phyloP scores from a whole-genome alignment of 495 filamentous ascomycete species.

The Aspergillus campestris region DNA sequence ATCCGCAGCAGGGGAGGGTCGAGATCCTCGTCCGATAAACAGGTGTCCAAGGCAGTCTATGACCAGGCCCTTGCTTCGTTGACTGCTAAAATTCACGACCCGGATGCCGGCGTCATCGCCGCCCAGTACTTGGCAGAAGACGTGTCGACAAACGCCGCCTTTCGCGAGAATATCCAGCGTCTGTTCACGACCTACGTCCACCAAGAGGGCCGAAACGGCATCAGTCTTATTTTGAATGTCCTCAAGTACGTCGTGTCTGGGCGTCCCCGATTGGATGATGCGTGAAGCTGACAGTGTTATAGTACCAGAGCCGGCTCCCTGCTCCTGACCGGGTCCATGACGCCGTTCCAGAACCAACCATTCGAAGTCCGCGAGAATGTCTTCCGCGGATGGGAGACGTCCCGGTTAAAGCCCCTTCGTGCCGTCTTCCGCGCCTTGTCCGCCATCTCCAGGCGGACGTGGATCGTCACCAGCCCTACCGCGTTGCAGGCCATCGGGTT shows the following conservation, averaged over 20 bases:
- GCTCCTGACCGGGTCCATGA: constrained; percentile 55
- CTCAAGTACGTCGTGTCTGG: constrained; percentile 39
- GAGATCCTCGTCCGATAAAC: constrained; percentile 20
- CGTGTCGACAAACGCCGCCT: constrained; percentile 38
- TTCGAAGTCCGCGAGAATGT: constrained; percentile 51
- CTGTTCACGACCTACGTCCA: constrained; percentile 34
- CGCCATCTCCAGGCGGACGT: constrained; percentile 46
- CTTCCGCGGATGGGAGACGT: constrained; percentile 48
- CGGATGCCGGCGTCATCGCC: constrained; percentile 24
- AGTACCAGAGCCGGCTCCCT: constrained; percentile 65
- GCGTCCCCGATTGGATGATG: background rate
- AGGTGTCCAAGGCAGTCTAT: constrained; percentile 29
- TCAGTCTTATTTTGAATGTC: constrained; percentile 43
- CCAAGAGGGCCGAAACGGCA: constrained; percentile 40
- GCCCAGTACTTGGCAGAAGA: constrained; percentile 41
- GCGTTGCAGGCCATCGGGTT: constrained; percentile 52
- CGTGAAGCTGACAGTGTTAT: constrained; percentile 6
- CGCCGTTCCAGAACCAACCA: constrained; percentile 54
- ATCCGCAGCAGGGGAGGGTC: constrained; percentile 25
- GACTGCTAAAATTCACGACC: constrained; percentile 16
- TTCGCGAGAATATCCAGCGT: constrained; percentile 37
- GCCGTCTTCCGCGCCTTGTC: constrained; percentile 47
- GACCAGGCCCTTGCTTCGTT: constrained; percentile 24
- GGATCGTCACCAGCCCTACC: constrained; percentile 51
- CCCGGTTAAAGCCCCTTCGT: constrained; percentile 51